Conservation (phyloP, 352 stramenopile species). For the Pythium rhizo-oryzae region DNA sequence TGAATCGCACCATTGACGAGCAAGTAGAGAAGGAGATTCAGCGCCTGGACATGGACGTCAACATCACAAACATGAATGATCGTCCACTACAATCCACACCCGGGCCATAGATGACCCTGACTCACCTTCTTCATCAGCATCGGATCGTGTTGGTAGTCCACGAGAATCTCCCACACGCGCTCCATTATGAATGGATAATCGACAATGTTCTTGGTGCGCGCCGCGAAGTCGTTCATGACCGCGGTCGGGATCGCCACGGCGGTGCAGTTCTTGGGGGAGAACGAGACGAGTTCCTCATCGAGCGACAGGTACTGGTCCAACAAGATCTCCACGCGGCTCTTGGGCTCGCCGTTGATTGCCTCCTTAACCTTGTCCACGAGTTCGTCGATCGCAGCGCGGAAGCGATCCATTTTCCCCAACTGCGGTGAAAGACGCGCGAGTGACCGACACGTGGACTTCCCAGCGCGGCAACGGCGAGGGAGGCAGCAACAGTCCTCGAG, state of each 20-base stretch:
- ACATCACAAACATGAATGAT: neutral
- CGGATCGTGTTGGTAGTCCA: conserved; percentile 58
- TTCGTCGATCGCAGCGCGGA: conserved; percentile 60
- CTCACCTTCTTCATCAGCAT: conserved; percentile 61
- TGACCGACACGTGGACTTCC: too few relatives aligned
- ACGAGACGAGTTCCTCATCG: conserved; percentile 50
- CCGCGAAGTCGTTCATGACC: conserved; percentile 62
- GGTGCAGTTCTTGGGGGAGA: conserved; percentile 43
- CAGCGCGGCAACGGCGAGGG: too few relatives aligned
- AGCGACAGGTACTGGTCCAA: conserved; percentile 65
- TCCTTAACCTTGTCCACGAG: conserved; percentile 67
- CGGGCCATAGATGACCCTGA: neutral
- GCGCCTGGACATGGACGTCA: conserved; percentile 28
- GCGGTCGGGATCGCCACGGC: conserved; percentile 48
- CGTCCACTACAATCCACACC: neutral
- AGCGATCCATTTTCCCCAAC: conserved; percentile 44
- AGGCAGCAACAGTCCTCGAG: too few relatives aligned
- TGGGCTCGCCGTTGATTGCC: conserved; percentile 53
- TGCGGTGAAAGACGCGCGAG: too few relatives aligned
- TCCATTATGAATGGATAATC: conserved; percentile 76
- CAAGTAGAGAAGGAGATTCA: conserved; percentile 64
- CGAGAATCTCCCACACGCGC: conserved; percentile 70
- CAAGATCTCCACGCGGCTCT: conserved; percentile 62
- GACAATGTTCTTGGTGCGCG: conserved; percentile 69
- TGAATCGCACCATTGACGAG: conserved; percentile 73